phyloP scores from a whole-genome alignment of 2,329 filamentous ascomycete genomes.

The Botrytis galanthina region DNA sequence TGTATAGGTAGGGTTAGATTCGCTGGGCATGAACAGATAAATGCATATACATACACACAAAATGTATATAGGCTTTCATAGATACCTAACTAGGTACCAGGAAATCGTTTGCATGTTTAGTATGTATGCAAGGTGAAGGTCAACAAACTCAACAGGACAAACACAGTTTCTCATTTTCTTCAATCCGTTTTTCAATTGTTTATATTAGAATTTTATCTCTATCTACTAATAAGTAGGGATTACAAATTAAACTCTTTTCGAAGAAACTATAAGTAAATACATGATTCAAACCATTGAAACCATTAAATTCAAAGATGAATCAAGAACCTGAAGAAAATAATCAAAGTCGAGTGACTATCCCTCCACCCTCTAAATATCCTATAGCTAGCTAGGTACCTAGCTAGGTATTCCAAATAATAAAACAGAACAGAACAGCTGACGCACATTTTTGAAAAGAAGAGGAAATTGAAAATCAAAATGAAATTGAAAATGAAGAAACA shows the following conservation, averaged over 20 bases:
- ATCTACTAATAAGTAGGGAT: neutral
- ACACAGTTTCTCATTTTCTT: neutral
- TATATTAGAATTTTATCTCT: neutral
- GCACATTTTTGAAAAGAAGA: neutral
- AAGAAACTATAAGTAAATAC: neutral
- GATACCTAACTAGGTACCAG: neutral
- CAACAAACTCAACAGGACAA: neutral
- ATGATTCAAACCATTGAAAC: too few species aligned
- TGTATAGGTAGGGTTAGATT: slow-evolving; percentile 4
- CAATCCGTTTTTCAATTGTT: neutral
- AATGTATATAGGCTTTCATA: neutral
- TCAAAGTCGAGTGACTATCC: neutral
- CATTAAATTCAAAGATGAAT: too few species aligned
- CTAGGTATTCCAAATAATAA: neutral
- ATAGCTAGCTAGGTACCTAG: neutral
- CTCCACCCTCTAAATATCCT: neutral
- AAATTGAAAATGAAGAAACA: too few species aligned
- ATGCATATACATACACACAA: slow-evolving; percentile 1
- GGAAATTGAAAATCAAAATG: too few species aligned
- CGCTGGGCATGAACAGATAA: neutral
- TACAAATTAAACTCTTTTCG: neutral
- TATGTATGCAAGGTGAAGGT: neutral
- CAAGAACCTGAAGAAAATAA: neutral
- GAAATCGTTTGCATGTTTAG: neutral
- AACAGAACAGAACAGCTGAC: neutral